Conservation (phyloP, 2,329 filamentous ascomycete genomes). For the Epichloe elymi region DNA sequence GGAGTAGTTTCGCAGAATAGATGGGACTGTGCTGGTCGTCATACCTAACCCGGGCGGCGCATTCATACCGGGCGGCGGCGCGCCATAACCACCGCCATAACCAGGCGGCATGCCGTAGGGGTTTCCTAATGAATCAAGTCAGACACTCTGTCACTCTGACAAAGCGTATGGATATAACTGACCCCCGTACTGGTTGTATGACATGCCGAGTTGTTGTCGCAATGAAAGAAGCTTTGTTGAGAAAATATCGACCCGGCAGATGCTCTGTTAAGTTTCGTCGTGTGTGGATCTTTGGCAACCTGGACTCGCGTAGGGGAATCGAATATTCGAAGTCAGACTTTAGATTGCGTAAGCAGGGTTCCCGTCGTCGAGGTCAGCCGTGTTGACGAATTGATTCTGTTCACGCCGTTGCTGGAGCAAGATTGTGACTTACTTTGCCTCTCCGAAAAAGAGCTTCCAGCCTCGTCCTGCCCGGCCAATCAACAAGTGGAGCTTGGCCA, state of each 20-base stretch:
- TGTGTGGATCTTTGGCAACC: not conserved
- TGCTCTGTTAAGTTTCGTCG: not conserved
- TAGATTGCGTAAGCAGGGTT: not conserved
- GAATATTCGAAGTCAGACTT: not conserved
- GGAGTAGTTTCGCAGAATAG: not conserved
- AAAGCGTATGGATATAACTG: conserved; percentile 8
- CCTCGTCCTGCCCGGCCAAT: not conserved
- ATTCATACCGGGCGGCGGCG: conserved; percentile 53
- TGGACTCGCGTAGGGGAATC: not conserved
- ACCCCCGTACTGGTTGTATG: conserved; percentile 51
- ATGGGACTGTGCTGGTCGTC: conserved; percentile 13
- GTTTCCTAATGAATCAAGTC: conserved; percentile 18
- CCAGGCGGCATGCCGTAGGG: conserved; percentile 64
- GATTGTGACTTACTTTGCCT: not conserved
- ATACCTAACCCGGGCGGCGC: conserved; percentile 74
- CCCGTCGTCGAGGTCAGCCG: not conserved
- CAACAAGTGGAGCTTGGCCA: not conserved
- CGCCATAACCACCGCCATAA: conserved; percentile 53
- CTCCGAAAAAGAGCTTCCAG: not conserved
- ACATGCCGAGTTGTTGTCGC: conserved; percentile 25
- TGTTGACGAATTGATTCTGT: not conserved
- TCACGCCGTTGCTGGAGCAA: not conserved
- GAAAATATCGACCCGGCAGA: not conserved
- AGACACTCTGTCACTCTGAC: not conserved
- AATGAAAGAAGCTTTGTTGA: not conserved